phyloP scores from a whole-genome alignment of 2,329 filamentous ascomycete species.

The Keithomyces neogunnii region DNA sequence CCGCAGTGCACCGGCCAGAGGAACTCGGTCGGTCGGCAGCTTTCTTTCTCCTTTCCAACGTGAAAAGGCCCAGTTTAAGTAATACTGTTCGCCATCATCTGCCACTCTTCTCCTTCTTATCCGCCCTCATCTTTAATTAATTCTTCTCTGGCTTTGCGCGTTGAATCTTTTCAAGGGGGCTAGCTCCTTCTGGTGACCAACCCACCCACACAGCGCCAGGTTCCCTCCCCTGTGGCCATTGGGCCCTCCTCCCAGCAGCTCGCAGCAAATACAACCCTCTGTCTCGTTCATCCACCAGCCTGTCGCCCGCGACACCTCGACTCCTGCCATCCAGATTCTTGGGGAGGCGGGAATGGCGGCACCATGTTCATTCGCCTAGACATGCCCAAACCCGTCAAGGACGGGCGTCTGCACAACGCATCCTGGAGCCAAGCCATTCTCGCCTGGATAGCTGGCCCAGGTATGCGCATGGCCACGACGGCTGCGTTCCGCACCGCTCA shows the following conservation, averaged over 20 bases:
- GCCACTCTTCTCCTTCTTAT: too few relatives aligned
- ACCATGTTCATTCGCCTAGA: conserved; percentile 16
- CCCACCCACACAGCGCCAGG: neutral
- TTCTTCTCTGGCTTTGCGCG: too few relatives aligned
- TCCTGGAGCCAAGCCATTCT: neutral
- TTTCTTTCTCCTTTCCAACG: too few relatives aligned
- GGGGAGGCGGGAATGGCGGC: conserved; percentile 19
- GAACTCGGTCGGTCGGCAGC: too few relatives aligned
- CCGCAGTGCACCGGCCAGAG: too few relatives aligned
- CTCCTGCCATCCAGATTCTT: neutral
- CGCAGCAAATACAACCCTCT: neutral
- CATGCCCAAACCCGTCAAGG: conserved; percentile 5
- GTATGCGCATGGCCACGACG: conserved; percentile 25
- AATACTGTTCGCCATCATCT: too few relatives aligned
- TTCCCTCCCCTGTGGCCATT: neutral
- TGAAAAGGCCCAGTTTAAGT: too few relatives aligned
- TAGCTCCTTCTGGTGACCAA: neutral
- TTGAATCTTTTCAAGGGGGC: neutral
- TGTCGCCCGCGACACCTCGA: neutral
- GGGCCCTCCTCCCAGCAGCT: neutral
- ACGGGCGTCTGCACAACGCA: conserved; percentile 3
- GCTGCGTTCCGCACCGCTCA: conserved; percentile 19
- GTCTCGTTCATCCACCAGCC: neutral
- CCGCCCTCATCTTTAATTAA: too few relatives aligned
- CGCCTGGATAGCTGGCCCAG: conserved; percentile 33